Percentiles rank a stretch among this genome's conserved stretches.
Evolutionary conservation across 768 basidiomycete species (phyloP).

Genomic region (Rhizopogon sp.): DNA sequence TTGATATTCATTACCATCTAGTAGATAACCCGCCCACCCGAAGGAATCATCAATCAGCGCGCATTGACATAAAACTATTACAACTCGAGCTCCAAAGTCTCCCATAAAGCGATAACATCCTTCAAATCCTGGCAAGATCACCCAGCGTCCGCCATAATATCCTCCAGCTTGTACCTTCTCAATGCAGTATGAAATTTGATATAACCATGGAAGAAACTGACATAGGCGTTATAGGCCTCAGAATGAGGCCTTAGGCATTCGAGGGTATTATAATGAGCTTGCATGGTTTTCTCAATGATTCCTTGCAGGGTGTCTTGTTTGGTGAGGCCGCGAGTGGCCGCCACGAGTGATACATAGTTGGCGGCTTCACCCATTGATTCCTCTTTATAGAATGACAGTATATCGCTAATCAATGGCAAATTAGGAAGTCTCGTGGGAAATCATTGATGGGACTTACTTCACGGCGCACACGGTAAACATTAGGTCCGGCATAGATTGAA

Average conservation of each 20-base stretch:
- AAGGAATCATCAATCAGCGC: too few relatives aligned
- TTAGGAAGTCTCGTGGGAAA: too few relatives aligned
- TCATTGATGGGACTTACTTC: slow-evolving; percentile 26
- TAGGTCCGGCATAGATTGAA: slow-evolving; percentile 28
- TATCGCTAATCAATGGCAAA: slow-evolving; percentile 22
- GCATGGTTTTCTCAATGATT: slow-evolving; percentile 21
- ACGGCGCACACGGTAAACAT: slow-evolving; percentile 20
- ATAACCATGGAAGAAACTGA: slow-evolving; percentile 17
- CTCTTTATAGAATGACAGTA: slow-evolving; percentile 39
- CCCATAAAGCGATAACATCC: too few relatives aligned
- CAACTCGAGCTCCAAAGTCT: too few relatives aligned
- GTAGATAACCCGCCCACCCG: too few relatives aligned
- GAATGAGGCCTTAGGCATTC: slow-evolving; percentile 18
- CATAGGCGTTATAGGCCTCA: slow-evolving; percentile 16
- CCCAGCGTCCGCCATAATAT: slow-evolving; percentile 9
- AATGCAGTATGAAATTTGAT: slow-evolving; percentile 24
- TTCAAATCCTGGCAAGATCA: neutral
- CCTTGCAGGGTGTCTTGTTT: slow-evolving; percentile 22
- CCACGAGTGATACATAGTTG: slow-evolving; percentile 31
- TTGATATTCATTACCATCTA: too few relatives aligned
- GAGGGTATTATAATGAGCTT: slow-evolving; percentile 16
- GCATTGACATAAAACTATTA: too few relatives aligned
- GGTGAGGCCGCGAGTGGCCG: slow-evolving; percentile 14
- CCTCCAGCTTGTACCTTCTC: slow-evolving; percentile 19
- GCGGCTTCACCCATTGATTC: slow-evolving; percentile 29